phyloP scores from a whole-genome alignment of 116 monocot species.

The Dioscorea cayenensis region DNA sequence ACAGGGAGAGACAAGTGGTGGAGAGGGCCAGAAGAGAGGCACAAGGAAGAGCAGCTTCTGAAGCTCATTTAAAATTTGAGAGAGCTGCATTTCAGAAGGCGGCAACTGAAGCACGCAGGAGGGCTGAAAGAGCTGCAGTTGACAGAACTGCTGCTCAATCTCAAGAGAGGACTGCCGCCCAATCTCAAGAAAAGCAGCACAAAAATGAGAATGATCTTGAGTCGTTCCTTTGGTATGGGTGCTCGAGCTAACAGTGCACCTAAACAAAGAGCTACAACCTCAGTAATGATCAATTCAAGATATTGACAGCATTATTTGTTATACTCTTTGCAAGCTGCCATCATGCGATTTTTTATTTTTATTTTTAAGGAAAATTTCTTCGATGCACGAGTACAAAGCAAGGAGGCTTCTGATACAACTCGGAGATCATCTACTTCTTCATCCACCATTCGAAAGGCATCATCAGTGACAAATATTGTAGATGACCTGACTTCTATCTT shows the following conservation, averaged over 20 bases:
- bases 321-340: background rate
- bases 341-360: constrained; percentile 10
- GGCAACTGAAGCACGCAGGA: constrained; percentile 16
- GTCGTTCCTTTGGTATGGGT: constrained; percentile 68
- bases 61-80: constrained; percentile 22
- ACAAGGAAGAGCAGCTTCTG: constrained; percentile 65
- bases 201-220: constrained; percentile 83
- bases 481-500: constrained; percentile 63
- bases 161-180: constrained; percentile 30
- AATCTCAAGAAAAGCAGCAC: constrained; percentile 38
- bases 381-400: constrained; percentile 37
- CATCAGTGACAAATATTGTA: constrained; percentile 48
- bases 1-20: constrained; percentile 40
- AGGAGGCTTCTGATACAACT: constrained; percentile 17
- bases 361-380: constrained; percentile 51
- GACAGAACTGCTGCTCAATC: constrained; percentile 35
- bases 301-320: background rate
- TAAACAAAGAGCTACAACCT: constrained; percentile 48
- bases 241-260: constrained; percentile 77
- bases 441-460: constrained; percentile 33
- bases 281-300: constrained; percentile 23
- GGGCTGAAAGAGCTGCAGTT: constrained; percentile 25
- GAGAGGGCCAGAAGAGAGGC: constrained; percentile 63
- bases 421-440: constrained; percentile 28
- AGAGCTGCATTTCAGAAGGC: background rate